Conservation (phyloP, 2,329 filamentous ascomycete genomes). For the Sporothrix dimorphospora region DNA sequence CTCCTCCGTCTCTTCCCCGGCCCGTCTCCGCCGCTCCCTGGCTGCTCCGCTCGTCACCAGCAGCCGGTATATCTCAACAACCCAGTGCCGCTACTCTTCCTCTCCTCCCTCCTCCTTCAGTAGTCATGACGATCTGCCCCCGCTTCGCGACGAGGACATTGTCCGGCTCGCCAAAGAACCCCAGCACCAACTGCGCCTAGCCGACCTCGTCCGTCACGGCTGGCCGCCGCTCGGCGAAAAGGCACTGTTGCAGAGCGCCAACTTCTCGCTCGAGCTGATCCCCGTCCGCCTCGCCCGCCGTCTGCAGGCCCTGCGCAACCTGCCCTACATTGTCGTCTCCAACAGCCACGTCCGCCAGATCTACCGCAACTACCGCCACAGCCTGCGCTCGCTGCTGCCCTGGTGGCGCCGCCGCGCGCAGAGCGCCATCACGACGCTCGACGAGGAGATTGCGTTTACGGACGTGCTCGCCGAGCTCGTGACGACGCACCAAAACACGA, state of each 20-base stretch:
- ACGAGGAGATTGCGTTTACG: constrained; percentile 90
- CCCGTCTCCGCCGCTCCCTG: not conserved
- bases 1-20: not conserved
- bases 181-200: constrained; percentile 79
- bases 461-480: constrained; percentile 95
- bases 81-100: not conserved
- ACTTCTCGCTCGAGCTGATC: constrained; percentile 91
- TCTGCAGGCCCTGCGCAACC: constrained; percentile 87
- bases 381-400: constrained; percentile 84
- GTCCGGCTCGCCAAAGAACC: constrained; percentile 74
- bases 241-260: constrained; percentile 84
- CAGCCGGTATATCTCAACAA: constrained; percentile 46
- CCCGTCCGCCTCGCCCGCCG: constrained; percentile 91
- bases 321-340: constrained; percentile 97
- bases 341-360: constrained; percentile 94
- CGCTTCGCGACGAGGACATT: constrained; percentile 71
- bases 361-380: constrained; percentile 95
- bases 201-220: constrained; percentile 84
- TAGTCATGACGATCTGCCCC: constrained; percentile 8
- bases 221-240: constrained; percentile 80
- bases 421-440: constrained; percentile 63
- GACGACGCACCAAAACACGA: constrained; percentile 90
- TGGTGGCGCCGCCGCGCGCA: constrained; percentile 62
- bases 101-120: not conserved
- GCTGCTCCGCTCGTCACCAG: constrained; percentile 4